Evolutionary conservation across 805 yeast species (phyloP).

Genomic region (Monosporozyma unispora): DNA sequence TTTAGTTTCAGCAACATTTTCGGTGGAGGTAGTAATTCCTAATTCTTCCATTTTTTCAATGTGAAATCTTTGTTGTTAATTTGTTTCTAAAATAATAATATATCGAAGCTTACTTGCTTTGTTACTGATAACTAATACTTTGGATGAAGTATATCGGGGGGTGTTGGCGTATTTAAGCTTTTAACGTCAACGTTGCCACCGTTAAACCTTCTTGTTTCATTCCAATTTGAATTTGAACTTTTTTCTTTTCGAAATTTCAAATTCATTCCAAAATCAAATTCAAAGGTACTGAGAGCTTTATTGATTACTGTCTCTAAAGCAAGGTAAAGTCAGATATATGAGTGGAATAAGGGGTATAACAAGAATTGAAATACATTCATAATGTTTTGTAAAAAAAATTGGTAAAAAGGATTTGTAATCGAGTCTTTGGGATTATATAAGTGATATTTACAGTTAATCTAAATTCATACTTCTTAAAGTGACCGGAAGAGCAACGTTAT

Average conservation of each 20-base stretch:
- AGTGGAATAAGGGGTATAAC: too few species aligned
- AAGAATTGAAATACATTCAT: too few species aligned
- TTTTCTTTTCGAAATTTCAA: neutral
- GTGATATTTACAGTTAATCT: neutral
- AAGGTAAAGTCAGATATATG: too few species aligned
- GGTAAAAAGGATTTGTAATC: neutral
- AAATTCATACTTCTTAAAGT: neutral
- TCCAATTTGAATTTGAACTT: neutral
- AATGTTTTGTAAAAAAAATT: too few species aligned
- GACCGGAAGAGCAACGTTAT: neutral
- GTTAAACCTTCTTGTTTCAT: neutral
- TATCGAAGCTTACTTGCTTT: neutral
- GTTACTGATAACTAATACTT: neutral
- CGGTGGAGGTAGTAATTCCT: slow-evolving; percentile 38
- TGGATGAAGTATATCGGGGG: neutral
- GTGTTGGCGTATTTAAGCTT: neutral
- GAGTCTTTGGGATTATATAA: neutral
- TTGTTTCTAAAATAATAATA: neutral
- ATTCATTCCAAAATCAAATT: neutral
- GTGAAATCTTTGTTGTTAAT: neutral
- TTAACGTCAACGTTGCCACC: neutral
- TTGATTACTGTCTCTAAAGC: too few species aligned
- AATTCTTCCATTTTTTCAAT: slow-evolving; percentile 47
- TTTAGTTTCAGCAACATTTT: slow-evolving; percentile 28
- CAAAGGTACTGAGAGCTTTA: too few species aligned